phyloP scores from a whole-genome alignment of 179 eudicot species.

The Monotropa hypopitys region DNA sequence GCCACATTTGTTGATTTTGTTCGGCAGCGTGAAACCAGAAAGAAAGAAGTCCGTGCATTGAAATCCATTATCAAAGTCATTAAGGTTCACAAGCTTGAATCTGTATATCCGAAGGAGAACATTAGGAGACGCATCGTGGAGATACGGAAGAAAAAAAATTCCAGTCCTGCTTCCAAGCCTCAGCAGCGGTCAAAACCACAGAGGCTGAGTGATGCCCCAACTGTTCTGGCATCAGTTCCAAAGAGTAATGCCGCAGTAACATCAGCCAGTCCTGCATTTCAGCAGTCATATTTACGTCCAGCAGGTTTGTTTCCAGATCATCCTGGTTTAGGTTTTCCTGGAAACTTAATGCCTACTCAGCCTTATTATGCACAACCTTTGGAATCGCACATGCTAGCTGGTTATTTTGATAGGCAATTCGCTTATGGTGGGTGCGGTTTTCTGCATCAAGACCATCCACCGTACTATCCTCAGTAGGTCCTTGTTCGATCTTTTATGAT shows the following conservation, averaged over 20 bases:
- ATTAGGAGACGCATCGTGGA: conserved; percentile 18
- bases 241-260: conserved; percentile 9
- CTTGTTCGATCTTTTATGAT: not conserved
- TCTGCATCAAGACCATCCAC: conserved; percentile 17
- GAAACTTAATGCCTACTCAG: conserved; percentile 6
- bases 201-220: conserved; percentile 6
- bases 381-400: conserved; percentile 10
- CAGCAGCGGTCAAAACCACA: conserved; percentile 7
- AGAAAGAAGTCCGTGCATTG: conserved; percentile 15
- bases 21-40: conserved; percentile 16
- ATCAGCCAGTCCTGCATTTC: conserved; percentile 9
- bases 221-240: conserved; percentile 7
- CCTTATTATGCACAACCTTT: conserved; percentile 12
- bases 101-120: conserved; percentile 16
- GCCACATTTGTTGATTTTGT: no score
- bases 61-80: conserved; percentile 21
- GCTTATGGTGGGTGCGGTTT: conserved; percentile 18
- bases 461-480: conserved; percentile 20
- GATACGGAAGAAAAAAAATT: conserved; percentile 11
- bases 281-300: conserved; percentile 9
- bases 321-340: conserved; percentile 13
- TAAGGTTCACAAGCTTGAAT: conserved; percentile 23
- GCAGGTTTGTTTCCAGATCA: conserved; percentile 13
- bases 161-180: not conserved
- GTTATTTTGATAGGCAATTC: conserved; percentile 12